Evolutionary conservation across 345 rosid genomes (phyloP).

Genomic region (Cardamine resedifolia): DNA sequence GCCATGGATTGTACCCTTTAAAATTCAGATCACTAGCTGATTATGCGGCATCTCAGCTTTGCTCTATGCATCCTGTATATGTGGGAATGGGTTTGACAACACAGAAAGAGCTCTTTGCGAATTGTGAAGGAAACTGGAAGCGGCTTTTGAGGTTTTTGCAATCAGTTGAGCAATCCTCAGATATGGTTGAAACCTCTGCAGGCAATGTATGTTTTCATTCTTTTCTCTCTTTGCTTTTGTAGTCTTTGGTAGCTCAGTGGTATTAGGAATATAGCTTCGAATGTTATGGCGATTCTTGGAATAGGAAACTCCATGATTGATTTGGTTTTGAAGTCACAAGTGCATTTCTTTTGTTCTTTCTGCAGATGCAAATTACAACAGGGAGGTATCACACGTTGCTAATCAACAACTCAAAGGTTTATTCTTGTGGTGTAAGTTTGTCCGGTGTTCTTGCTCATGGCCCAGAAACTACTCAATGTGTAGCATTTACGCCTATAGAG

Average conservation of each 20-base stretch:
- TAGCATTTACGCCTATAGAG: conserved; percentile 66
- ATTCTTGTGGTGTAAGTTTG: conserved; percentile 91
- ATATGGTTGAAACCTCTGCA: conserved; percentile 72
- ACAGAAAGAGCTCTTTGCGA: conserved; percentile 66
- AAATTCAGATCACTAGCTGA: conserved; percentile 81
- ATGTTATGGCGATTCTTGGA: neutral
- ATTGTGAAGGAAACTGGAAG: conserved; percentile 87
- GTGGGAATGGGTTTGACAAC: conserved; percentile 49
- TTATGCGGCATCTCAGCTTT: conserved; percentile 79
- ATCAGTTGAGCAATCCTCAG: conserved; percentile 72
- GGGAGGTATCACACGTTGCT: conserved; percentile 91
- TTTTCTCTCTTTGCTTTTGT: conserved; percentile 24
- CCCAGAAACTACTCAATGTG: conserved; percentile 88
- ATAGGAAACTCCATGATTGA: neutral
- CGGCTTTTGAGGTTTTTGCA: conserved; percentile 87
- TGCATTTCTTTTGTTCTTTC: conserved; percentile 24
- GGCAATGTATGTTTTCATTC: conserved; percentile 71
- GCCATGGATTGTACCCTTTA: conserved; percentile 58
- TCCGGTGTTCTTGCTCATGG: conserved; percentile 95
- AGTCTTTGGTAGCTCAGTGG: neutral
- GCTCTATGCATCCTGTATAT: conserved; percentile 52
- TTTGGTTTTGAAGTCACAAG: conserved; percentile 19
- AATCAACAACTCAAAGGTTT: conserved; percentile 76
- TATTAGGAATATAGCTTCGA: conserved; percentile 1
- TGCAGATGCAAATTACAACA: conserved; percentile 93